A percentile compares a stretch with the other conserved stretches of the same genome.
Evolutionary conservation across 2,329 filamentous ascomycete species (phyloP).

Genomic region (Fonsecaea monophora): DNA sequence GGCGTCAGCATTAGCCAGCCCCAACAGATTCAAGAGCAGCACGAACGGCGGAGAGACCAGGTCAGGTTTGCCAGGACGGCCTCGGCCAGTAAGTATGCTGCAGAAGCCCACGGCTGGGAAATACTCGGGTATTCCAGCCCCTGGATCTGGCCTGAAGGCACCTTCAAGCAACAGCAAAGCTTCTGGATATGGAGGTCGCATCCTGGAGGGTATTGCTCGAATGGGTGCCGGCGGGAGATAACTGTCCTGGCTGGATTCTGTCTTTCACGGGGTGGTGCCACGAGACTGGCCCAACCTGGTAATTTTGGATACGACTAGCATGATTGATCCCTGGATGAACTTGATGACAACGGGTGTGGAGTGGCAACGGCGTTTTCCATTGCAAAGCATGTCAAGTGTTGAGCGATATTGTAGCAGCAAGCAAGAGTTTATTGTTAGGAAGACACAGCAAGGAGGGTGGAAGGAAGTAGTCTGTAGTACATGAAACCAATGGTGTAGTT

Average conservation of each 20-base stretch:
- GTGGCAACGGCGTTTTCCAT: conserved; percentile 9
- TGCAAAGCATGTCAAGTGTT: conserved; percentile 6
- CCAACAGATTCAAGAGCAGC: conserved; percentile 37
- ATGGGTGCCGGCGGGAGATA: conserved; percentile 42
- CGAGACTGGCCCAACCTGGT: conserved; percentile 1
- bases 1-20: conserved; percentile 31
- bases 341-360: conserved; percentile 19
- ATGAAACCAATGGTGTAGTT: background rate
- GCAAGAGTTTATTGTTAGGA: conserved; percentile 4
- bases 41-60: conserved; percentile 23
- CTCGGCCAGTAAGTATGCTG: conserved; percentile 40
- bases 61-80: conserved; percentile 21
- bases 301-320: conserved; percentile 28
- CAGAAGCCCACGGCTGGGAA: conserved; percentile 38
- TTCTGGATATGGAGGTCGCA: conserved; percentile 38
- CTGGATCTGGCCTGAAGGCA: conserved; percentile 39
- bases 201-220: conserved; percentile 43
- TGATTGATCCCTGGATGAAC: conserved; percentile 26
- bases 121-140: conserved; percentile 38
- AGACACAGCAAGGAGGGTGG: background rate
- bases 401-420: conserved; percentile 4
- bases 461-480: background rate
- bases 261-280: background rate
- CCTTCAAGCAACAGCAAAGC: conserved; percentile 32
- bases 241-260: conserved; percentile 5